Evolutionary conservation across 805 yeast genomes (phyloP).

Genomic region (Wickerhamomyces chaumierensis): DNA sequence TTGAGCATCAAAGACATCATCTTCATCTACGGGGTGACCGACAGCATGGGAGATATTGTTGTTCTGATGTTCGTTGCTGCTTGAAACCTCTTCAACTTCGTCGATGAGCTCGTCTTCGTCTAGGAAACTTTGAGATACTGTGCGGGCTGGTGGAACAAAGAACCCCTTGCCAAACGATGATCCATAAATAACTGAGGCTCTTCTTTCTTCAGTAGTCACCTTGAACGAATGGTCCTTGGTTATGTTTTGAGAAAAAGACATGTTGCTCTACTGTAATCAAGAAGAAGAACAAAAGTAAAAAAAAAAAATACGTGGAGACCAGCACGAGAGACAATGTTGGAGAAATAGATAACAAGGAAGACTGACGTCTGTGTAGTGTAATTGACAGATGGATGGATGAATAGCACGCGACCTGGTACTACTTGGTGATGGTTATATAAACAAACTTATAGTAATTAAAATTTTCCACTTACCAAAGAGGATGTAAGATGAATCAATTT

Average conservation of each 20-base stretch:
- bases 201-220: slow-evolving; percentile 14
- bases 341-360: too few species aligned
- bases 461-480: too few species aligned
- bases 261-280: too few species aligned
- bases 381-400: too few species aligned
- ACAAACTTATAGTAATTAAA: too few species aligned
- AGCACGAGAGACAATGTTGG: too few species aligned
- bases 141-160: slow-evolving; percentile 10
- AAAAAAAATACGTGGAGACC: too few species aligned
- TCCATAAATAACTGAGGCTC: slow-evolving; percentile 17
- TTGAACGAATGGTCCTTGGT: slow-evolving; percentile 13
- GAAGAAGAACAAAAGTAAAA: too few species aligned
- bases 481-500: too few species aligned
- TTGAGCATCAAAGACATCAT: neutral
- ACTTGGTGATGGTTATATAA: too few species aligned
- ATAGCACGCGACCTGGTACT: too few species aligned
- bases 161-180: slow-evolving; percentile 15
- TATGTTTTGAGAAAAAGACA: neutral
- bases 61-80: neutral
- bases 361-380: too few species aligned
- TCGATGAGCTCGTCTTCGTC: neutral
- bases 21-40: neutral
- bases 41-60: neutral
- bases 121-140: slow-evolving; percentile 1
- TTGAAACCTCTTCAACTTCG: neutral